Evolutionary conservation across 2,329 filamentous ascomycete species (phyloP).

Genomic region (Neocucurbitaria cava): DNA sequence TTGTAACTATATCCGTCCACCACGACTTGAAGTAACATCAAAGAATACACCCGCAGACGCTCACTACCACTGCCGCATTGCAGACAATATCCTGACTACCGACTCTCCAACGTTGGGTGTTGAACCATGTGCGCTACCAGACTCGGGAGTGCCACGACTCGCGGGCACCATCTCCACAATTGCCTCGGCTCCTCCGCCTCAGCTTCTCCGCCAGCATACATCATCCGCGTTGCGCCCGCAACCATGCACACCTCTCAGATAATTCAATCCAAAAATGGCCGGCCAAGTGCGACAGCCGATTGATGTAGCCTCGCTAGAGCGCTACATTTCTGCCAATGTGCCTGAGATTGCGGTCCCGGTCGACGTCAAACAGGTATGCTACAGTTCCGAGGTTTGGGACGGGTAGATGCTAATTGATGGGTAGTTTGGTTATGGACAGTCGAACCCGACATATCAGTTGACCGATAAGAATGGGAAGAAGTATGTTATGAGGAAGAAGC

Average conservation of each 20-base stretch:
- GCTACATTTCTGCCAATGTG: slow-evolving; percentile 79
- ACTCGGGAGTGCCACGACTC: slow-evolving; percentile 3
- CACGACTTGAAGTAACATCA: background rate
- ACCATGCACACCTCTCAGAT: slow-evolving; percentile 20
- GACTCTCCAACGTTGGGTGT: background rate
- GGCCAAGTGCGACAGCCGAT: slow-evolving; percentile 90
- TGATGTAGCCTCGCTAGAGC: slow-evolving; percentile 78
- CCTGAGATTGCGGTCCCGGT: slow-evolving; percentile 83
- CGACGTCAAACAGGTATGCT: slow-evolving; percentile 81
- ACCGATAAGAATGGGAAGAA: slow-evolving; percentile 72
- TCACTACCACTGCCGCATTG: background rate
- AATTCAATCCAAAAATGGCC: slow-evolving; percentile 67
- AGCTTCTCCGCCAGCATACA: slow-evolving; percentile 21
- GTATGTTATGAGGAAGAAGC: slow-evolving; percentile 96
- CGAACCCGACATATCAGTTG: slow-evolving; percentile 95
- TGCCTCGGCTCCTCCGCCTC: slow-evolving; percentile 17
- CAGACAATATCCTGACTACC: background rate
- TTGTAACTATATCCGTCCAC: too few species aligned
- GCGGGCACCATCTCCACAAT: slow-evolving; percentile 5
- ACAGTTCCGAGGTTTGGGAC: background rate
- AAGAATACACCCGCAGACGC: background rate
- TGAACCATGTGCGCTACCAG: background rate
- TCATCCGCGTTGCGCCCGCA: slow-evolving; percentile 12
- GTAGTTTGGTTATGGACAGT: slow-evolving; percentile 96
- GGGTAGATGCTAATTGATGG: slow-evolving; percentile 6